These are phyloP conservation scores for Trichoderma aggressivum DNA, from an alignment of 2,329 filamentous ascomycete species.

Conservation along the genomic window DNA sequence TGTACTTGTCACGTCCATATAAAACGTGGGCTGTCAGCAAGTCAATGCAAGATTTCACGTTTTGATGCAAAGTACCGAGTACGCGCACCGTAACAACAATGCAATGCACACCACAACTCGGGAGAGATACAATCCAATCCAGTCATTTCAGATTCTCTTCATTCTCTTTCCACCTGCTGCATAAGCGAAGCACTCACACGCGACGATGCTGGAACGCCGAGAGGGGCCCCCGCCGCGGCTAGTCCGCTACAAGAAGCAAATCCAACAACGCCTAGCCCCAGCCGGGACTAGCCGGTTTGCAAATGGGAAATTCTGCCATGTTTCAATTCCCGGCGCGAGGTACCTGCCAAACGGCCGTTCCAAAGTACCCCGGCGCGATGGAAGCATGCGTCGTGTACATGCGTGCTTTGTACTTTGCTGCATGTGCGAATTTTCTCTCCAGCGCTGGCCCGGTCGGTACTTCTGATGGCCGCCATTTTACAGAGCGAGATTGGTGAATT, in stretches of 20 bases:
- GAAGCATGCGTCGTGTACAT: background rate
- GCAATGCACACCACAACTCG: background rate
- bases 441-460: background rate
- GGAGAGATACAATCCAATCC: background rate
- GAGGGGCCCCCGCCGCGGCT: background rate
- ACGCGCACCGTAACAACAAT: background rate
- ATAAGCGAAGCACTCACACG: conserved; percentile 15
- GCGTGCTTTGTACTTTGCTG: background rate
- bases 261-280: background rate
- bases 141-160: background rate
- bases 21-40: background rate
- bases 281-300: background rate
- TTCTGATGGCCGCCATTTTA: background rate
- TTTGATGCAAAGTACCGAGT: background rate
- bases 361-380: background rate
- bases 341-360: background rate
- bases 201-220: conserved; percentile 12
- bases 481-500: conserved; percentile 13
- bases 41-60: background rate
- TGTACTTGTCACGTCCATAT: background rate
- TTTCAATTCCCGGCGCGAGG: background rate
- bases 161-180: background rate
- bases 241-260: background rate
- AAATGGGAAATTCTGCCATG: background rate
- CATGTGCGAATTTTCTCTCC: background rate